Percentiles rank a stretch among this genome's conserved stretches.
phyloP scores from a whole-genome alignment of 1,139 yeast genomes.

The Debaryomyces sp. region DNA sequence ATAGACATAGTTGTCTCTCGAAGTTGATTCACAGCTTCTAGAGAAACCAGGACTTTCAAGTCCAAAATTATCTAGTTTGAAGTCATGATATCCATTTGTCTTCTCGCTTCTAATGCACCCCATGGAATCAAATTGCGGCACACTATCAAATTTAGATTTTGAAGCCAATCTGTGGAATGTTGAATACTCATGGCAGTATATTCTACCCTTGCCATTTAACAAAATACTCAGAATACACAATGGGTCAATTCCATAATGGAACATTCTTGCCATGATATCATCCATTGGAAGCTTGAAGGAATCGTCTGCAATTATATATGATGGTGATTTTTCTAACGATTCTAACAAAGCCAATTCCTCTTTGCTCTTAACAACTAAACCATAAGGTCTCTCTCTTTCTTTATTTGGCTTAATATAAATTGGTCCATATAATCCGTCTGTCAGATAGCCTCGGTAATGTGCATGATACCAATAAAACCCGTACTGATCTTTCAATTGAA shows the following conservation, averaged over 20 bases:
- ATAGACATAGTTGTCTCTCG: slow-evolving; percentile 20
- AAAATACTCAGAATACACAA: slow-evolving; percentile 34
- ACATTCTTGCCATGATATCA: slow-evolving; percentile 26
- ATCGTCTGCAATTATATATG: slow-evolving; percentile 27
- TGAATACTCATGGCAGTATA: slow-evolving; percentile 23
- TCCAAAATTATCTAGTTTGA: slow-evolving; percentile 17
- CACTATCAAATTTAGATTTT: slow-evolving; percentile 3
- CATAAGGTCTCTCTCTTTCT: slow-evolving; percentile 27
- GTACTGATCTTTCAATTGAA: slow-evolving; percentile 39
- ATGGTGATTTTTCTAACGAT: slow-evolving; percentile 27
- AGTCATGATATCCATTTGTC: slow-evolving; percentile 21
- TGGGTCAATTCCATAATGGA: slow-evolving; percentile 35
- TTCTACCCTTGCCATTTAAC: slow-evolving; percentile 38
- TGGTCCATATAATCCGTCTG: slow-evolving; percentile 51
- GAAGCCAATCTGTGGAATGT: slow-evolving; percentile 11
- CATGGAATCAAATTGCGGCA: slow-evolving; percentile 19
- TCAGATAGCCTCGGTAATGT: slow-evolving; percentile 49
- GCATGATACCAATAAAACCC: slow-evolving; percentile 59
- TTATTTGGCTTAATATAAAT: slow-evolving; percentile 27
- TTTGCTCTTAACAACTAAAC: slow-evolving; percentile 18
- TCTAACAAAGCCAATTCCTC: slow-evolving; percentile 15
- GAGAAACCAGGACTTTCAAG: slow-evolving; percentile 31
- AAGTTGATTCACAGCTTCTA: slow-evolving; percentile 21
- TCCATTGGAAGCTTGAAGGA: slow-evolving; percentile 29
- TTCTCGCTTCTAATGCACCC: slow-evolving; percentile 26